Evolutionary conservation across 805 yeast species (phyloP).

Genomic region (Priceomyces castillae): DNA sequence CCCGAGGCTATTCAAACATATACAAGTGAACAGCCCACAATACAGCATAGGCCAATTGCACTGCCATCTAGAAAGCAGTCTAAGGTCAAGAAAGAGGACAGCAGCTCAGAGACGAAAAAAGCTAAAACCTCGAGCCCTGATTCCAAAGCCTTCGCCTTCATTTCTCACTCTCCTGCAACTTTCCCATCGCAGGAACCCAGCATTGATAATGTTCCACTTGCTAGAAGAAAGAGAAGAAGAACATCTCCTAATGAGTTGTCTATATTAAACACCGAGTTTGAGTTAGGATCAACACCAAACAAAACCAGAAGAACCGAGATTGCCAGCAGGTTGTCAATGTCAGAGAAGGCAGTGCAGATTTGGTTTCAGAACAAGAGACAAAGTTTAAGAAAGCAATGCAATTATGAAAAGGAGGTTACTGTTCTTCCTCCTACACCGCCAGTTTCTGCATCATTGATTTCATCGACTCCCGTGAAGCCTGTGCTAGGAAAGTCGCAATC

Average conservation of each 20-base stretch:
- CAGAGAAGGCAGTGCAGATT: conserved; percentile 96
- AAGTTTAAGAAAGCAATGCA: conserved; percentile 55
- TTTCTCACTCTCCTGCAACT: conserved; percentile 88
- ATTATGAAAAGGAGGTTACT: conserved; percentile 38
- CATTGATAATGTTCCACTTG: conserved; percentile 88
- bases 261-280: conserved; percentile 78
- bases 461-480: conserved; percentile 27
- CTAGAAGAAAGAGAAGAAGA: conserved; percentile 92
- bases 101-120: not conserved
- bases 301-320: conserved; percentile 71
- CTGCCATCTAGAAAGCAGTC: not conserved
- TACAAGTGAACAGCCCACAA: not conserved
- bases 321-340: conserved; percentile 81
- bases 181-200: conserved; percentile 78
- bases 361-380: conserved; percentile 98
- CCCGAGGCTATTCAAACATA: not conserved
- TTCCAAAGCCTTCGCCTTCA: conserved; percentile 67
- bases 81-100: not conserved
- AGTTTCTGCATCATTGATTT: conserved; percentile 15
- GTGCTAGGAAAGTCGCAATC: conserved; percentile 20
- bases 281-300: conserved; percentile 76
- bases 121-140: not conserved
- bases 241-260: conserved; percentile 85
- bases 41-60: not conserved
- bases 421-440: conserved; percentile 43